These are phyloP conservation scores for Gaultheria prostrata DNA, from an alignment of 148 eudicot species.

Conservation along the genomic window DNA sequence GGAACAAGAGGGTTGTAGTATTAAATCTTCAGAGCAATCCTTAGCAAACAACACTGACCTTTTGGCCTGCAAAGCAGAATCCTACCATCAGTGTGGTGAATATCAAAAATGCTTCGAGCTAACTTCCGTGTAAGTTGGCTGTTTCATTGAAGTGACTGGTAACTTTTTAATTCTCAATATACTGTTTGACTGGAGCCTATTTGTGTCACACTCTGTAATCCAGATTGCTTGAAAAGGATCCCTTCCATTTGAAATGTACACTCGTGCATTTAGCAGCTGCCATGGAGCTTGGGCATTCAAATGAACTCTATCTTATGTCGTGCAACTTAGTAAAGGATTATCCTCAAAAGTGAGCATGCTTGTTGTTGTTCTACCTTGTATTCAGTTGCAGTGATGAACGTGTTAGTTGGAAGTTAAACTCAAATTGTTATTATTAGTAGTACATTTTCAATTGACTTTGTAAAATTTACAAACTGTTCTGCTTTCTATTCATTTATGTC, in stretches of 20 bases:
- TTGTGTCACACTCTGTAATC: conserved; percentile 23
- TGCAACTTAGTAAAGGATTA: conserved; percentile 96
- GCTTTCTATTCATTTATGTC: not conserved
- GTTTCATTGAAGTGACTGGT: not conserved
- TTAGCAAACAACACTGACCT: conserved; percentile 87
- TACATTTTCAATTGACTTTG: not conserved
- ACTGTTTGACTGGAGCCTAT: conserved; percentile 12
- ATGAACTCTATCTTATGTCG: conserved; percentile 93
- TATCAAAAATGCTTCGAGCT: conserved; percentile 96
- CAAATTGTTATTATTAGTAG: not conserved
- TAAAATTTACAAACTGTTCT: not conserved
- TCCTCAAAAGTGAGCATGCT: conserved; percentile 83
- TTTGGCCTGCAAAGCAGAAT: conserved; percentile 97
- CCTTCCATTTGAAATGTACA: conserved; percentile 88
- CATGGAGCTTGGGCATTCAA: conserved; percentile 93
- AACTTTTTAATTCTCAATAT: not conserved
- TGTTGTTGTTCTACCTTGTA: not conserved
- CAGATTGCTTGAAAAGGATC: conserved; percentile 98
- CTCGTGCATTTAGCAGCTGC: conserved; percentile 96
- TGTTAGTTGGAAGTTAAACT: not conserved
- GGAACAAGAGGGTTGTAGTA: conserved; percentile 49
- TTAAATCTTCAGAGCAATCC: conserved; percentile 49
- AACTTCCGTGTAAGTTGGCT: conserved; percentile 66
- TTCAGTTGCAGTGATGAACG: not conserved
- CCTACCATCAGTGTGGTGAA: conserved; percentile 97